Conservation (phyloP, 2,329 filamentous ascomycete species). For the Rutstroemia sydowiana region DNA sequence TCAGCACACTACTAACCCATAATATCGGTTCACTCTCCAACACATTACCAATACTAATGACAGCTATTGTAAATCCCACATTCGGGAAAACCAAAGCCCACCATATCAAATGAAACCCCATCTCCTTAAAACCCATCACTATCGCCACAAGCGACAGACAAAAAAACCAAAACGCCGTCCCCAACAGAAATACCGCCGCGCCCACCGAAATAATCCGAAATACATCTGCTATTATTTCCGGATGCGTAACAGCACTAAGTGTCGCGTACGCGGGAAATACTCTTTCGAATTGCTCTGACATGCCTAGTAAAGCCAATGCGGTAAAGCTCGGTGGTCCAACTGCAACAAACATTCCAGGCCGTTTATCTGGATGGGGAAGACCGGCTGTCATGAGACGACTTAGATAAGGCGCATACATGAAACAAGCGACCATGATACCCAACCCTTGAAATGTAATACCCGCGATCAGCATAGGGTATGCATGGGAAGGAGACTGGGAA, state of each 20-base stretch:
- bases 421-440: conserved; percentile 57
- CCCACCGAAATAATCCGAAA: conserved; percentile 33
- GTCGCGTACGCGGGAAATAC: conserved; percentile 22
- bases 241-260: conserved; percentile 34
- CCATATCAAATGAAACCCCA: conserved; percentile 53
- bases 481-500: conserved; percentile 47
- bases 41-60: conserved; percentile 45
- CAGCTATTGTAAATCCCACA: conserved; percentile 50
- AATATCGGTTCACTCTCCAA: conserved; percentile 39
- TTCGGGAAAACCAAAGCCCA: conserved; percentile 59
- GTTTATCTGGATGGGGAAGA: conserved; percentile 54
- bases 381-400: conserved; percentile 54
- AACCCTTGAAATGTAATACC: conserved; percentile 65
- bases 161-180: conserved; percentile 51
- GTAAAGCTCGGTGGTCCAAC: conserved; percentile 69
- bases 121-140: conserved; percentile 33
- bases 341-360: conserved; percentile 66
- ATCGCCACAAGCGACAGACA: conserved; percentile 34
- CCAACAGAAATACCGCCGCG: conserved; percentile 55
- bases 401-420: conserved; percentile 69
- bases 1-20: conserved; percentile 45
- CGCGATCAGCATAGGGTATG: conserved; percentile 56
- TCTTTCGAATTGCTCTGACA: conserved; percentile 46
- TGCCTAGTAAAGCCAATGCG: conserved; percentile 59
- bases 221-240: conserved; percentile 30